Conservation (phyloP, 371 early-diverging fungal species). For the Haplosporangium sp. region DNA sequence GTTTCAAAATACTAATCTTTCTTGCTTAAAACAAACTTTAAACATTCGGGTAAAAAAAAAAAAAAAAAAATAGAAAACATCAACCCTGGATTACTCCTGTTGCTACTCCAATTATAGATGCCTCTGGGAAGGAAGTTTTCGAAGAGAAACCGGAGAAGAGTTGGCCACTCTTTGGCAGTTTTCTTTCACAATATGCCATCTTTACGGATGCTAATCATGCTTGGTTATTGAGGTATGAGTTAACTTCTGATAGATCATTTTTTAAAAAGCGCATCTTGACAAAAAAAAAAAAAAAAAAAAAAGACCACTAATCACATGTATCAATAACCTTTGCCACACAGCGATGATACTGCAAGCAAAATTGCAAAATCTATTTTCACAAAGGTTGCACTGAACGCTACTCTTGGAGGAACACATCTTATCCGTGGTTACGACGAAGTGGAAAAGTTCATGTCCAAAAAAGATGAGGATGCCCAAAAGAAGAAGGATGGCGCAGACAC, state of each 20-base stretch:
- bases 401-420: constrained; percentile 76
- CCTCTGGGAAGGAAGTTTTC: constrained; percentile 34
- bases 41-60: not conserved
- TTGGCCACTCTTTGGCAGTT: constrained; percentile 82
- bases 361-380: constrained; percentile 80
- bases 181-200: constrained; percentile 79
- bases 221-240: constrained; percentile 71
- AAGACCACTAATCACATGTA: not conserved
- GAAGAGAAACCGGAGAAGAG: constrained; percentile 60
- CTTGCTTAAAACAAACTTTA: too few species aligned
- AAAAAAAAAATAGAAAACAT: constrained; percentile 60
- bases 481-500: constrained; percentile 57
- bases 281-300: too few species aligned
- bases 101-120: constrained; percentile 32
- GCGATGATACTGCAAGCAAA: constrained; percentile 71
- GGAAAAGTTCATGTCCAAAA: constrained; percentile 59
- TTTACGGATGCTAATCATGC: constrained; percentile 74
- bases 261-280: too few species aligned
- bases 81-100: constrained; percentile 65
- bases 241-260: not conserved
- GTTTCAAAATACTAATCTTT: not conserved
- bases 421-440: constrained; percentile 84
- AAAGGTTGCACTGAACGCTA: constrained; percentile 70
- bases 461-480: constrained; percentile 48
- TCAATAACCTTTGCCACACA: constrained; percentile 6